These are phyloP conservation scores for Colletotrichum sojae DNA, from an alignment of 2,329 filamentous ascomycete genomes.

Conservation along the genomic window DNA sequence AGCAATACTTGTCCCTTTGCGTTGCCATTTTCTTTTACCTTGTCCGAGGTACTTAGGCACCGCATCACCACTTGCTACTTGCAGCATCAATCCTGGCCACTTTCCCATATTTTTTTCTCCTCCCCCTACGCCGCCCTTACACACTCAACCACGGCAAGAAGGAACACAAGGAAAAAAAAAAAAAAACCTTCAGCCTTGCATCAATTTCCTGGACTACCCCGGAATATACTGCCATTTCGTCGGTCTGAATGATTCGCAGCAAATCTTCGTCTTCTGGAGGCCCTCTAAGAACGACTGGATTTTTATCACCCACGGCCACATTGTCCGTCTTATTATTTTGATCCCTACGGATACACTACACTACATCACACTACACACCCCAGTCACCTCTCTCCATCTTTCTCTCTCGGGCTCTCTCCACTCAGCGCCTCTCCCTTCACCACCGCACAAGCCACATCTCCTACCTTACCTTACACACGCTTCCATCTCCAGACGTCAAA, in stretches of 20 bases:
- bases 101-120: constrained; percentile 28
- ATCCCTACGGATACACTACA: constrained; percentile 7
- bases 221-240: background rate
- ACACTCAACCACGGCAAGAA: constrained; percentile 15
- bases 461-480: background rate
- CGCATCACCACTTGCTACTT: constrained; percentile 37
- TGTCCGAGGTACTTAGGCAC: constrained; percentile 2
- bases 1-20: too few relatives aligned
- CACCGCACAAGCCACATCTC: constrained; percentile 12
- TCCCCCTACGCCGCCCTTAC: constrained; percentile 15
- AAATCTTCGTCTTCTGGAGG: constrained; percentile 13
- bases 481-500: background rate
- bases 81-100: constrained; percentile 30
- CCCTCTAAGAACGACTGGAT: background rate
- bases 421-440: constrained; percentile 13
- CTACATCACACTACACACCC: background rate
- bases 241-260: constrained; percentile 1
- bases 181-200: too few relatives aligned
- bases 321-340: constrained; percentile 25
- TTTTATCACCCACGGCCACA: constrained; percentile 3
- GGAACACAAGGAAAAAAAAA: background rate
- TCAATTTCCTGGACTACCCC: background rate
- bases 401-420: too few relatives aligned
- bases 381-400: constrained; percentile 11
- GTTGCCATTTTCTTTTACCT: too few relatives aligned